Evolutionary conservation across 1,139 yeast genomes (phyloP).

Genomic region (Ashbya aceris): DNA sequence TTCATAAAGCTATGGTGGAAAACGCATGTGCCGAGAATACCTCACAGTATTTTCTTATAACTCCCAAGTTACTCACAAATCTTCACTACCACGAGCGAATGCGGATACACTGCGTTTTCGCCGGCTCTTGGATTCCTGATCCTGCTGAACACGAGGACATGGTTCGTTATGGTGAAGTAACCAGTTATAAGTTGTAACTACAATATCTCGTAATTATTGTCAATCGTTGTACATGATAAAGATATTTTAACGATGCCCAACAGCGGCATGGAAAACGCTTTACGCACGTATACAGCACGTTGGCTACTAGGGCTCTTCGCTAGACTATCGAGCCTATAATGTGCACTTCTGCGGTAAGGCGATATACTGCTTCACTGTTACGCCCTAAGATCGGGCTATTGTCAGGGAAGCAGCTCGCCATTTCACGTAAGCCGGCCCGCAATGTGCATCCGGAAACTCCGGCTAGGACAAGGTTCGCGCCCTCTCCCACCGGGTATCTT

Average conservation of each 20-base stretch:
- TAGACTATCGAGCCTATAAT: too few species aligned
- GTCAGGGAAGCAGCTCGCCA: not conserved
- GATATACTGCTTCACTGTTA: not conserved
- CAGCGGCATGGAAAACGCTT: too few species aligned
- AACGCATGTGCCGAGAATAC: constrained; percentile 60
- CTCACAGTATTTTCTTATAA: constrained; percentile 79
- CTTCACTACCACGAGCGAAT: constrained; percentile 70
- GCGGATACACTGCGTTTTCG: constrained; percentile 83
- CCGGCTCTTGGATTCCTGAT: constrained; percentile 43
- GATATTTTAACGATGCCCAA: too few species aligned
- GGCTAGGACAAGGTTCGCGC: constrained; percentile 89
- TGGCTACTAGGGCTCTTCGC: too few species aligned
- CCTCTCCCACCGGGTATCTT: constrained; percentile 91
- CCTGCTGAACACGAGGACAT: constrained; percentile 26
- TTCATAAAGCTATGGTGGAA: constrained; percentile 78
- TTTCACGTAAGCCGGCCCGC: constrained; percentile 3
- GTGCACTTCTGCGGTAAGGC: too few species aligned
- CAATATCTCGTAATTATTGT: too few species aligned
- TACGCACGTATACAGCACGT: too few species aligned
- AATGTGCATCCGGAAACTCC: constrained; percentile 44
- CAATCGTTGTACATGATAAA: too few species aligned
- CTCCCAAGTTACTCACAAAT: constrained; percentile 82
- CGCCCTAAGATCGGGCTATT: not conserved
- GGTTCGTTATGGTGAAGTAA: constrained; percentile 31
- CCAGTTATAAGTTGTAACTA: constrained; percentile 22